phyloP scores from a whole-genome alignment of 805 yeast genomes.

The Starmerella powellii region DNA sequence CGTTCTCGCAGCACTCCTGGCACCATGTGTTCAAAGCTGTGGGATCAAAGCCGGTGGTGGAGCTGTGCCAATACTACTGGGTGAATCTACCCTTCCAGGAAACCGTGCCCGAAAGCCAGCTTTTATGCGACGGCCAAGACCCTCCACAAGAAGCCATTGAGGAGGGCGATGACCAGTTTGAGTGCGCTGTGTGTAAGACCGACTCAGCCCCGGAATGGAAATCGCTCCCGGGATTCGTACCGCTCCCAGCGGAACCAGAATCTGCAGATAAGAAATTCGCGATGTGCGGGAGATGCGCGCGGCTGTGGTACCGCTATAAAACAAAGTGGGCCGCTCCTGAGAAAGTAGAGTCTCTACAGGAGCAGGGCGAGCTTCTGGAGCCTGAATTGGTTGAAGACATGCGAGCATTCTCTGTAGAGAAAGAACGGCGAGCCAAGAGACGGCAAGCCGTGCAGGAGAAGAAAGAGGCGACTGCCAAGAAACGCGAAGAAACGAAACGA shows the following conservation, averaged over 20 bases:
- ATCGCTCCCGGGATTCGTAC: slow-evolving; percentile 50
- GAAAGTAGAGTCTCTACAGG: slow-evolving; percentile 36
- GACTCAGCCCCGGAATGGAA: slow-evolving; percentile 51
- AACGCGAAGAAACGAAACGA: slow-evolving; percentile 7
- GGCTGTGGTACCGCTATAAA: slow-evolving; percentile 83
- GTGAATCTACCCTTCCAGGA: slow-evolving; percentile 24
- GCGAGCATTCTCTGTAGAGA: slow-evolving; percentile 23
- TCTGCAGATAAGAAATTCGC: slow-evolving; percentile 38
- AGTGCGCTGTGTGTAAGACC: slow-evolving; percentile 64
- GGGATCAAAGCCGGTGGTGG: slow-evolving; percentile 61
- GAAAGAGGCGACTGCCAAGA: slow-evolving; percentile 15
- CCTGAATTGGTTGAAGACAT: slow-evolving; percentile 48
- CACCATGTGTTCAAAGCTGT: slow-evolving; percentile 61
- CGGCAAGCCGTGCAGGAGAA: slow-evolving; percentile 11
- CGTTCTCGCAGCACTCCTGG: slow-evolving; percentile 60
- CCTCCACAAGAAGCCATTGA: slow-evolving; percentile 29
- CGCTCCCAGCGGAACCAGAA: slow-evolving; percentile 25
- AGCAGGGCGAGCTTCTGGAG: slow-evolving; percentile 44
- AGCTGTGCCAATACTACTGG: slow-evolving; percentile 82
- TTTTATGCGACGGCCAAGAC: slow-evolving; percentile 53
- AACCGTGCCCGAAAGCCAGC: background rate
- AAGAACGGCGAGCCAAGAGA: slow-evolving; percentile 21
- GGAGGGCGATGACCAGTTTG: background rate
- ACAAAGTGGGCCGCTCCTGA: slow-evolving; percentile 72
- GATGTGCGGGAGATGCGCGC: slow-evolving; percentile 75